phyloP scores from a whole-genome alignment of 2,329 filamentous ascomycete genomes.

The Neocatenulostroma microsporum region DNA sequence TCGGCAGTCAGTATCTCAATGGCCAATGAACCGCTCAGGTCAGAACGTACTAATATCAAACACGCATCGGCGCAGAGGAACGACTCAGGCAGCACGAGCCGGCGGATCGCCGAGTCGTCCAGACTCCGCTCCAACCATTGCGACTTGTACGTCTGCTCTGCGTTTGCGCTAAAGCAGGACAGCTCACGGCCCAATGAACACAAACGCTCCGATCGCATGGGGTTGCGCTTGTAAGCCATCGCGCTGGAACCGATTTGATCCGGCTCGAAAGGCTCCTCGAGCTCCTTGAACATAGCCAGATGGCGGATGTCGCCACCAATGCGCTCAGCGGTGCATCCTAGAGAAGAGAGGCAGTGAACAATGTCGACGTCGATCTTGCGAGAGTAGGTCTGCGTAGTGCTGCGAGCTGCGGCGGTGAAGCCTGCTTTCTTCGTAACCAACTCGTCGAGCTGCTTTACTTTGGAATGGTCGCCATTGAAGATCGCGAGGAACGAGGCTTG shows the following conservation, averaged over 20 bases:
- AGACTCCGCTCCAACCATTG: conserved; percentile 75
- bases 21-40: not conserved
- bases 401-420: conserved; percentile 53
- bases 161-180: conserved; percentile 47
- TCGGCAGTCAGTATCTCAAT: too few relatives aligned
- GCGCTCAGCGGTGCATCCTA: conserved; percentile 70
- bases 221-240: conserved; percentile 60
- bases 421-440: conserved; percentile 60
- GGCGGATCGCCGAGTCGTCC: conserved; percentile 65
- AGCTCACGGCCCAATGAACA: conserved; percentile 48
- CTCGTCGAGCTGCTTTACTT: conserved; percentile 56
- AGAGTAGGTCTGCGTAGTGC: conserved; percentile 67
- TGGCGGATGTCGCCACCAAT: conserved; percentile 69
- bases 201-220: conserved; percentile 54
- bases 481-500: conserved; percentile 71
- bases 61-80: conserved; percentile 49
- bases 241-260: conserved; percentile 66
- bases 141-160: conserved; percentile 58
- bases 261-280: conserved; percentile 77
- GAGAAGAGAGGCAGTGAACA: conserved; percentile 69
- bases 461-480: conserved; percentile 53
- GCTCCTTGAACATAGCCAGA: conserved; percentile 68
- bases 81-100: conserved; percentile 44
- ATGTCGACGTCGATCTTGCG: conserved; percentile 76
- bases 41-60: conserved; percentile 44